Evolutionary conservation across 2,329 filamentous ascomycete genomes (phyloP), one percentile per base, ranked within the genome.

Genomic region (Graphiopsis chlorocephala): DNA sequence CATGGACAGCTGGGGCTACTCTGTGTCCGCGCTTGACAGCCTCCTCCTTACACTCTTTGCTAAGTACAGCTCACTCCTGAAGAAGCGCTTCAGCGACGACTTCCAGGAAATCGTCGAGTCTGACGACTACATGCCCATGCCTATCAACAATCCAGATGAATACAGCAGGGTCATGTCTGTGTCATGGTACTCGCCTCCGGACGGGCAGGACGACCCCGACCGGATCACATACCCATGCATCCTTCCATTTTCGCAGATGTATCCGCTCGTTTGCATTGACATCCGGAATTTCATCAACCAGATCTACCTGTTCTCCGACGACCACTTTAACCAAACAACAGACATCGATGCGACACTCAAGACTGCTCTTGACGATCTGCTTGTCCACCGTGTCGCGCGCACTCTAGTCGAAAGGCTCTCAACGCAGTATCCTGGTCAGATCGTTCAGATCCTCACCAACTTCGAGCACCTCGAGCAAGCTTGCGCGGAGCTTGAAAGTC

Each of bases 41-140:
- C 91, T 98, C 69, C 83, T 98, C 12, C 84, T 98, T n/a, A 90
- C 85, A 1, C 81, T 99, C 6, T 99, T 99, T 76, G 90, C 94
- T 68, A 97, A 94, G 76, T 99, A 99, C 76, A 92, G 93, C 0
- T 91, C 96, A 69, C 82, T 98, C 11, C 84, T 99, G 64, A 97
- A 97, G 79, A 88, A 87, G 66, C 87, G 93, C 53, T 99, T 98
- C 74, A 96, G 92, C 75, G 91, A 96, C 70, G 94, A 98, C 77
- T 99, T 99, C 75, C 90, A 96, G 75, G 94, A 98, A 80, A 89
- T 90, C 70, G 86, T 90, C 26, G 83, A 91, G n/a, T 97, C 92
- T 0, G 95, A 99, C 76, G 95, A 99, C 78, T 99, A 99, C 78
- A 99, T 99, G 94, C 96, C 95, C 2, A 98, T 99, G 95, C 91